These are phyloP conservation scores for Aspergillus flavus DNA, from an alignment of 2,329 filamentous ascomycete species.

Conservation along the genomic window DNA sequence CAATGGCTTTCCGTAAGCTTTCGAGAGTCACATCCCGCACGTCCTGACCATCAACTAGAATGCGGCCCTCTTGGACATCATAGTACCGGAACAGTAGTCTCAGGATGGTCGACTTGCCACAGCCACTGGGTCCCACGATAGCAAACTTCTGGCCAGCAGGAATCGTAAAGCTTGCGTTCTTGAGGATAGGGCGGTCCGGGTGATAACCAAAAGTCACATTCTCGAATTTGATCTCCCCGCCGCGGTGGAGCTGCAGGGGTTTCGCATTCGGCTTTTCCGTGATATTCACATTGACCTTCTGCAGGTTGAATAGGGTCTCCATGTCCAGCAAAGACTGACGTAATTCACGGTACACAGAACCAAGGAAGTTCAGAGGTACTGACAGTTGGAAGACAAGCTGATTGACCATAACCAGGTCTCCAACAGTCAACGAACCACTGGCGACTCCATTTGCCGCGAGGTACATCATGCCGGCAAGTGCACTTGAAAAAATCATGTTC, in stretches of 20 bases:
- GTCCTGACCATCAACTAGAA: constrained; percentile 91
- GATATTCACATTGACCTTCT: constrained; percentile 91
- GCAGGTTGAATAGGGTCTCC: constrained; percentile 96
- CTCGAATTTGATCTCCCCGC: constrained; percentile 90
- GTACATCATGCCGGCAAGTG: constrained; percentile 97
- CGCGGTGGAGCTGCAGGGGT: constrained; percentile 69
- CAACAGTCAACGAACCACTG: constrained; percentile 78
- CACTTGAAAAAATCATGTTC: constrained; percentile 94
- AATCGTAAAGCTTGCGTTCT: constrained; percentile 82
- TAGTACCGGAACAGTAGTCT: constrained; percentile 93
- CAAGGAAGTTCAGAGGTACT: constrained; percentile 94
- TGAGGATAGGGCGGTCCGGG: constrained; percentile 81
- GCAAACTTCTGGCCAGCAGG: constrained; percentile 95
- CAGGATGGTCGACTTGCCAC: constrained; percentile 92
- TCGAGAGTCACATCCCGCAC: constrained; percentile 80
- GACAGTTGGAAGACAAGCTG: constrained; percentile 98
- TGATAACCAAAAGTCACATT: constrained; percentile 95
- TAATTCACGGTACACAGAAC: constrained; percentile 95
- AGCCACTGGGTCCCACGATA: constrained; percentile 91
- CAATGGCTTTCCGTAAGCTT: constrained; percentile 80
- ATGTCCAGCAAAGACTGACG: constrained; percentile 94
- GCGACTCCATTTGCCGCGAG: constrained; percentile 89
- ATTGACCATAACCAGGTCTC: constrained; percentile 98
- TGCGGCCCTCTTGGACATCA: constrained; percentile 80
- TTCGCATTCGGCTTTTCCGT: constrained; percentile 75